Evolutionary conservation across 768 basidiomycete genomes (phyloP).

Genomic region (Glaciozyma antarctica): DNA sequence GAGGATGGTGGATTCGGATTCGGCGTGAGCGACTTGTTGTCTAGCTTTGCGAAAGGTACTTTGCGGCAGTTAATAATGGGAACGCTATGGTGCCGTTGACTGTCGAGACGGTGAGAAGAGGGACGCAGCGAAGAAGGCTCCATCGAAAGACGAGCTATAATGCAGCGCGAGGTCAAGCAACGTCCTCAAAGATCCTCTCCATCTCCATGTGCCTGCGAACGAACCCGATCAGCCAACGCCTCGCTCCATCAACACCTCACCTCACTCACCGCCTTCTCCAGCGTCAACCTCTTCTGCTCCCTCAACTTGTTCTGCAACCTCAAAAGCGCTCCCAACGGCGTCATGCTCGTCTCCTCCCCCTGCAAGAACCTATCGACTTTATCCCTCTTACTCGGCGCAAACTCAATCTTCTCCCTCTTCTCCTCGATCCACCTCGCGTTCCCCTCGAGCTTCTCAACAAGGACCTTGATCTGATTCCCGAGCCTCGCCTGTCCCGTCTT

Average conservation of each 20-base stretch:
- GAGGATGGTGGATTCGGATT: not conserved
- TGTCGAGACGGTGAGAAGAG: too few species aligned
- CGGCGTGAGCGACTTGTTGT: not conserved
- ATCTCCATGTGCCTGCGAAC: too few species aligned
- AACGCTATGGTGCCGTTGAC: too few species aligned
- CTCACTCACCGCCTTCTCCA: slow-evolving; percentile 36
- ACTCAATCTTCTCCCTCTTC: slow-evolving; percentile 57
- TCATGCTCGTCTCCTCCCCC: slow-evolving; percentile 50
- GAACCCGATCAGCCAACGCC: too few species aligned
- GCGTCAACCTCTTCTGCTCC: slow-evolving; percentile 45
- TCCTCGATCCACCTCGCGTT: slow-evolving; percentile 68
- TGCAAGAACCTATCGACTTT: slow-evolving; percentile 58
- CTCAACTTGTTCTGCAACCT: slow-evolving; percentile 70
- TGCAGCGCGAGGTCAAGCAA: too few species aligned
- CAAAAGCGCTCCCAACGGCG: slow-evolving; percentile 58
- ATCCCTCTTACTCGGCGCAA: slow-evolving; percentile 60
- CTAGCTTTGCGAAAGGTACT: too few species aligned
- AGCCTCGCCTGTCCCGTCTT: slow-evolving; percentile 41
- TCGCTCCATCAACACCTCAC: too few species aligned
- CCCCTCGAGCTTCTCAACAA: slow-evolving; percentile 81
- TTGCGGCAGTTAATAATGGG: too few species aligned
- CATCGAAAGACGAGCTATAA: too few species aligned
- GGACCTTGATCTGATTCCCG: slow-evolving; percentile 52
- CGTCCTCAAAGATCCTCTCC: too few species aligned
- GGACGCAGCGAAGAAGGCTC: too few species aligned